Conservation (phyloP, 371 early-diverging fungal species). For the Syncephalis plumigaleata region DNA sequence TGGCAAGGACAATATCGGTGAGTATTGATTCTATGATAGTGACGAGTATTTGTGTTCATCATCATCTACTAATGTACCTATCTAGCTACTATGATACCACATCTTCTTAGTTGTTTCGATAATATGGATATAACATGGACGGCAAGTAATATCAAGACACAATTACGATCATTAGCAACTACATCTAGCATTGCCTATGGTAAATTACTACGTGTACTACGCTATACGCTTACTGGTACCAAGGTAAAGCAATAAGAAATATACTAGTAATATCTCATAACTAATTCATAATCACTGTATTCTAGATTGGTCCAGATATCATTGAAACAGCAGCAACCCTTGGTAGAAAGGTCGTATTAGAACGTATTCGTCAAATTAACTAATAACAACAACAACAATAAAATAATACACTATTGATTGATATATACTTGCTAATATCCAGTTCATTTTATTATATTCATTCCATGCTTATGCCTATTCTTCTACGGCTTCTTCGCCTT, state of each 20-base stretch:
- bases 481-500: no score
- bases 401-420: no score
- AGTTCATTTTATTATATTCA: no score
- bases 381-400: no score
- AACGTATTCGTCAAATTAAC: conserved; percentile 8
- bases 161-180: background rate
- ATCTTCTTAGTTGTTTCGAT: conserved; percentile 14
- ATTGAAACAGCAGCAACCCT: conserved; percentile 30
- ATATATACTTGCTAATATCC: no score
- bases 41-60: background rate
- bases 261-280: background rate
- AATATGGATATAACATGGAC: conserved; percentile 5
- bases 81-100: conserved; percentile 7
- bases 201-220: background rate
- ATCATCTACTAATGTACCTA: conserved; percentile 4
- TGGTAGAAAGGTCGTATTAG: conserved; percentile 21
- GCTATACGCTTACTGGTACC: background rate
- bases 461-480: no score
- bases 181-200: background rate
- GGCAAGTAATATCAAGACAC: conserved; percentile 17
- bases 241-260: background rate
- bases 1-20: no score
- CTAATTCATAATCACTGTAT: no score
- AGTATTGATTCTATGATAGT: conserved; percentile 14
- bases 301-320: conserved; percentile 40